Base-by-base conservation (phyloP, 495 filamentous ascomycete species). In the Hypoxylon lienhwacheense region DNA sequence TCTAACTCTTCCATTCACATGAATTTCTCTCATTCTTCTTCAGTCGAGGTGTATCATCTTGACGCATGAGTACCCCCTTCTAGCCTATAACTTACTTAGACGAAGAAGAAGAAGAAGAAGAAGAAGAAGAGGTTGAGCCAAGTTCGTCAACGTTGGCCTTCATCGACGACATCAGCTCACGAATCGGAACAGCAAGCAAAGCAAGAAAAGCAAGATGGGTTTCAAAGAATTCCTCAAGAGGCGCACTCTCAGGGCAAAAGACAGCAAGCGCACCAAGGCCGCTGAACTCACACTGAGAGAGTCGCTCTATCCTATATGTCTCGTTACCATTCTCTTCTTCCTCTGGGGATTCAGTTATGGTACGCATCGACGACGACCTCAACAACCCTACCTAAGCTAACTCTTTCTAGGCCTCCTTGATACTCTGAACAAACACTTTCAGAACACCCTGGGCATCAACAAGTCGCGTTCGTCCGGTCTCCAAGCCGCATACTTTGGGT, bases 281-380 rank as follows among this genome's bases (percentile, higher is more conserved):
- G 79, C 78, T 11, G 77, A 80, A 28, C 68, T 85, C 24, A 85
- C 83, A 7, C 62, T 86, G 15, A 70, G 81, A 15, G 77, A 83
- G 62, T 83, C 80, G 48, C 58, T 84, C 70, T 49, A 77, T 71
- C 16, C 68, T 0, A 57, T 65, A 20, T 65, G 42, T 42, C 72
- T 87, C 28, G 84, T 87, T 37, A 90, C 86, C 5, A 74, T 90
- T 45, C 74, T 92, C 2, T 92, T 91, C 70, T 91, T 95, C 69
- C 75, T 93, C 5, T 91, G 87, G 88, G 88, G 88, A 0, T 89
- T 92, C 59, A 82, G 86, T 1, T 91, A 92, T 66, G 87, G 57
- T 61, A 45, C 20, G 57, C 46, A 42, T 10, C 32, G 10, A 29
- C 40, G 22, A 28, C n/a, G 22, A 8, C 25, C 15, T 5, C 3